Conservation (phyloP, 306 rosid genomes). For the Ochetophila trinervis region DNA sequence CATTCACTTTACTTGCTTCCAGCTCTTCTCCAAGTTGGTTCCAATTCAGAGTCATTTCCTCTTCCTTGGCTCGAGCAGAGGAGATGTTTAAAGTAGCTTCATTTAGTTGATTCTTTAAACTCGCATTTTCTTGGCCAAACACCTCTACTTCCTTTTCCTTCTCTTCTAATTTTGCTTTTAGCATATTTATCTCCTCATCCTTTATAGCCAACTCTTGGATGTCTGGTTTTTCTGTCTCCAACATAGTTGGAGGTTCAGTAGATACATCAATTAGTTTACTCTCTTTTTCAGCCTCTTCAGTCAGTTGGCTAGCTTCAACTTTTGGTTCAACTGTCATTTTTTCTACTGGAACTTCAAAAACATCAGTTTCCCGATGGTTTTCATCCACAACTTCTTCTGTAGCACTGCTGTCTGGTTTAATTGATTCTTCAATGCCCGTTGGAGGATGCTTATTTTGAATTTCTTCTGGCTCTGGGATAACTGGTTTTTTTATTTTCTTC, state of each 20-base stretch:
- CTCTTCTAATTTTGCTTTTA: conserved; percentile 52
- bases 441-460: conserved; percentile 35
- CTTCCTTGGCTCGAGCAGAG: conserved; percentile 47
- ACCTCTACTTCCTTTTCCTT: conserved; percentile 46
- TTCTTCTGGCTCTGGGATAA: conserved; percentile 30
- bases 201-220: conserved; percentile 40
- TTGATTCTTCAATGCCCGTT: conserved; percentile 30
- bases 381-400: conserved; percentile 35
- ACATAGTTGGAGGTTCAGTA: conserved; percentile 22
- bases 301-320: conserved; percentile 31
- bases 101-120: conserved; percentile 46
- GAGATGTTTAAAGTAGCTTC: conserved; percentile 45
- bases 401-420: conserved; percentile 22
- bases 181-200: conserved; percentile 41
- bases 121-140: conserved; percentile 37
- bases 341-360: conserved; percentile 70
- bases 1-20: conserved; percentile 42
- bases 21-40: conserved; percentile 51
- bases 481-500: conserved; percentile 49
- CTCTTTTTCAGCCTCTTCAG: conserved; percentile 35
- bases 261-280: conserved; percentile 33
- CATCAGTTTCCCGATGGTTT: conserved; percentile 63
- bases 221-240: conserved; percentile 40
- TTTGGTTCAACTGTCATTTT: conserved; percentile 31
- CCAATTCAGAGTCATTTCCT: conserved; percentile 35